These are phyloP conservation scores for Nakazawaea populi DNA, from an alignment of 805 yeast genomes.

Conservation along the genomic window DNA sequence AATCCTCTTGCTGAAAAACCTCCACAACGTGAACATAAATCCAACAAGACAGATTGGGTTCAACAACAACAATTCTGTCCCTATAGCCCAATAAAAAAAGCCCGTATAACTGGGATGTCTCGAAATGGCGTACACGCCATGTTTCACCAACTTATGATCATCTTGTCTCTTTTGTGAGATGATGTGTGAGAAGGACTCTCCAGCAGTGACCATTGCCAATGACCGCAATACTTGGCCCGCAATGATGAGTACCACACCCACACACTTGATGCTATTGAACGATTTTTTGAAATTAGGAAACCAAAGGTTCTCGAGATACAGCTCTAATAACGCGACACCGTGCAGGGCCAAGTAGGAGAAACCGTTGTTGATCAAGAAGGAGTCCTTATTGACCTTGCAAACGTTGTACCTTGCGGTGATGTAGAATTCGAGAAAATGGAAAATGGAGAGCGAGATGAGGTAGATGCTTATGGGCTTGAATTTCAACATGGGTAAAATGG, in stretches of 20 bases:
- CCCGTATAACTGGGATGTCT: slow-evolving; percentile 94
- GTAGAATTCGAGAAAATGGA: slow-evolving; percentile 80
- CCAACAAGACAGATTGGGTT: slow-evolving; percentile 55
- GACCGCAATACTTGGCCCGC: slow-evolving; percentile 69
- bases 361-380: slow-evolving; percentile 65
- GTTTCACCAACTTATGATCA: slow-evolving; percentile 64
- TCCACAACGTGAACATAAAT: slow-evolving; percentile 55
- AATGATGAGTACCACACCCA: slow-evolving; percentile 45
- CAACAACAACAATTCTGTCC: slow-evolving; percentile 65
- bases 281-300: slow-evolving; percentile 31
- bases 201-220: slow-evolving; percentile 83
- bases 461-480: slow-evolving; percentile 40
- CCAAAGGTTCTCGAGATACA: slow-evolving; percentile 32
- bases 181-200: slow-evolving; percentile 78
- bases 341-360: slow-evolving; percentile 54
- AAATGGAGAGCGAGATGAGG: slow-evolving; percentile 44
- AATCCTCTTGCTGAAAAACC: slow-evolving; percentile 67
- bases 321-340: slow-evolving; percentile 44
- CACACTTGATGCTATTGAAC: slow-evolving; percentile 14
- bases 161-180: slow-evolving; percentile 47
- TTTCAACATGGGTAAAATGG: slow-evolving; percentile 19
- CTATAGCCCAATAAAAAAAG: slow-evolving; percentile 90
- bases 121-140: slow-evolving; percentile 59
- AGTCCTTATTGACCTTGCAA: slow-evolving; percentile 59
- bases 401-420: slow-evolving; percentile 74